A percentile compares a stretch with the other conserved stretches of the same genome.
Conservation (phyloP, 495 filamentous ascomycete genomes). For the Sphaerosporella brunnea region DNA sequence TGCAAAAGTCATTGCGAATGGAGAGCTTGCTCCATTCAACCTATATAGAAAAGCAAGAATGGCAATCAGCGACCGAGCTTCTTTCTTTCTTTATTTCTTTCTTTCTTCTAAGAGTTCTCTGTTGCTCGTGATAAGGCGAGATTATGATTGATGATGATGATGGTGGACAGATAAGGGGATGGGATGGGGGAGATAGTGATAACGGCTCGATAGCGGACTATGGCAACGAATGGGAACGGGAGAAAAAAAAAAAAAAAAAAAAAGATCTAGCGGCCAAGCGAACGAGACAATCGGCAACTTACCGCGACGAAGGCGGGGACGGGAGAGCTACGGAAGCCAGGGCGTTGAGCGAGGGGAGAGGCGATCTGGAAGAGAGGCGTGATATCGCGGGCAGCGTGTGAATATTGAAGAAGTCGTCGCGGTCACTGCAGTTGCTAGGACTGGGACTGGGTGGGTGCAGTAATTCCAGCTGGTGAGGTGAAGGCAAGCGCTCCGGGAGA, state of each 20-base stretch:
- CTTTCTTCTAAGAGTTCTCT: slow-evolving; percentile 4
- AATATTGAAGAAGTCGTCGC: slow-evolving; percentile 7
- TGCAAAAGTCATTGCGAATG: slow-evolving; percentile 26
- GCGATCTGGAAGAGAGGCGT: slow-evolving; percentile 22
- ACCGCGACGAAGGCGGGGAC: slow-evolving; percentile 25
- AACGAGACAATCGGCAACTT: slow-evolving; percentile 14
- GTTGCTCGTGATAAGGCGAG: too few relatives aligned
- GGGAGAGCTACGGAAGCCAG: slow-evolving; percentile 27
- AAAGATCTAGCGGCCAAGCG: slow-evolving; percentile 6
- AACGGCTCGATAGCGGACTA: neutral
- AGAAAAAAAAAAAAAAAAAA: slow-evolving; percentile 11
- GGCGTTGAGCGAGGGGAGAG: slow-evolving; percentile 14
- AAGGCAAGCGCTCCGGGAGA: slow-evolving; percentile 25
- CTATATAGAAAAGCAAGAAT: slow-evolving; percentile 15
- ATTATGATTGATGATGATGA: too few relatives aligned
- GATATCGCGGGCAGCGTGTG: slow-evolving; percentile 23
- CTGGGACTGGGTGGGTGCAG: slow-evolving; percentile 19
- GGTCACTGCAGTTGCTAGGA: slow-evolving; percentile 8
- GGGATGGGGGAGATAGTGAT: slow-evolving; percentile 10
- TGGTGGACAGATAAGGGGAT: slow-evolving; percentile 19
- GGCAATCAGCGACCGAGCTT: too few relatives aligned
- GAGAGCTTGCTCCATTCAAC: slow-evolving; percentile 16
- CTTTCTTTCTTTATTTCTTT: slow-evolving; percentile 9
- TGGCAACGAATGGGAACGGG: slow-evolving; percentile 11
- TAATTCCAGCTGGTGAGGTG: slow-evolving; percentile 21